Conservation (phyloP, 495 filamentous ascomycete species). For the Penicillium macrosclerotiorum region DNA sequence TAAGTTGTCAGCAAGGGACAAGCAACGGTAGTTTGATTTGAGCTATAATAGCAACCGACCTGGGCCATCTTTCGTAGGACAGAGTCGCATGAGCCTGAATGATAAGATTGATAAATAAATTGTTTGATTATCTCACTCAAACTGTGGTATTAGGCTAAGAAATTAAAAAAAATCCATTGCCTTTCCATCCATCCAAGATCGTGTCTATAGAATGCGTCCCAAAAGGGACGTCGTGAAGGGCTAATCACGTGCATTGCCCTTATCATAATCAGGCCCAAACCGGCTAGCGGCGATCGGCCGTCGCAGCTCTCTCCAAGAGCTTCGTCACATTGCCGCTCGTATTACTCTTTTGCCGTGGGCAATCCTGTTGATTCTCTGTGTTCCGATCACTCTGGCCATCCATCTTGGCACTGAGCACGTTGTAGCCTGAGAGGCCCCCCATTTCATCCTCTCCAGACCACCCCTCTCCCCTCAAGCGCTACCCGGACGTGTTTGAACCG, state of each 20-base stretch:
- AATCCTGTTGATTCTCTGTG: conserved; percentile 5
- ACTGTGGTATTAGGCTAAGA: no score
- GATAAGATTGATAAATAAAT: no score
- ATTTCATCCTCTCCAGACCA: neutral
- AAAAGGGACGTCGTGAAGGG: conserved; percentile 1
- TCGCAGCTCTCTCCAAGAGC: conserved; percentile 33
- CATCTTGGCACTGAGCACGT: neutral
- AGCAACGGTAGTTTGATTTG: neutral
- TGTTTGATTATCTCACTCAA: no score
- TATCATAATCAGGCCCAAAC: conserved; percentile 29
- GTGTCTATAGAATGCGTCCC: no score
- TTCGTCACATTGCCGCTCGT: conserved; percentile 20
- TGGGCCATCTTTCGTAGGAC: no score
- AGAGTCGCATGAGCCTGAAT: no score
- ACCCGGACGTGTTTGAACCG: conserved; percentile 17
- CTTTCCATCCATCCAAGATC: no score
- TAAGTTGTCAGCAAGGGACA: conserved; percentile 18
- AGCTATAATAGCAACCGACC: no score
- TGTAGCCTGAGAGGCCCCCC: neutral
- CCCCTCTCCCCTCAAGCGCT: conserved; percentile 14
- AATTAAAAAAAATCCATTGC: no score
- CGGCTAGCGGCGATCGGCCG: conserved; percentile 37
- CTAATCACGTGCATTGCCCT: conserved; percentile 31
- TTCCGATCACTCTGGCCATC: neutral
- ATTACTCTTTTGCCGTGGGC: conserved; percentile 3